Evolutionary conservation across 2,329 filamentous ascomycete genomes (phyloP).

Genomic region (Hypoxylon sp.): DNA sequence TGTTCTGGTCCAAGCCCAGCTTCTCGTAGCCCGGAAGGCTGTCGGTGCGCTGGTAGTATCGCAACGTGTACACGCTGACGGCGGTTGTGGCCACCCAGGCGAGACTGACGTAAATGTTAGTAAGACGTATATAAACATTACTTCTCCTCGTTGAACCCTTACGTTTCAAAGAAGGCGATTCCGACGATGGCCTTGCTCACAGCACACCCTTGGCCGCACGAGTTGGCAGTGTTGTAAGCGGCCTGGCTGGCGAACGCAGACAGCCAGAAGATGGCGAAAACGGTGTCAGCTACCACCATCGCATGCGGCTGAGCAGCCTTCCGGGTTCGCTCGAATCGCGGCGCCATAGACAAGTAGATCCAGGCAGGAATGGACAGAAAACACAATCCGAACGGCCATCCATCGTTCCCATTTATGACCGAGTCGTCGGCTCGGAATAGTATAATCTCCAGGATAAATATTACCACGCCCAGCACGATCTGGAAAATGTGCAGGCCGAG

Average conservation of each 20-base stretch:
- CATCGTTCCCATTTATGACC: slow-evolving; percentile 64
- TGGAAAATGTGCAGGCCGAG: slow-evolving; percentile 65
- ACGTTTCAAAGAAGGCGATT: slow-evolving; percentile 70
- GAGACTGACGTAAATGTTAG: slow-evolving; percentile 53
- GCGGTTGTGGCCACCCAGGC: slow-evolving; percentile 62
- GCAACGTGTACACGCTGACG: slow-evolving; percentile 66
- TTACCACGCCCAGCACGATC: slow-evolving; percentile 61
- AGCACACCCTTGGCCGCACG: slow-evolving; percentile 65
- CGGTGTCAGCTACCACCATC: slow-evolving; percentile 65
- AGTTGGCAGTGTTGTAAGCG: slow-evolving; percentile 65
- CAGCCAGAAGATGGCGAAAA: slow-evolving; percentile 70
- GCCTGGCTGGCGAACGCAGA: slow-evolving; percentile 73
- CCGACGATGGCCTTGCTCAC: slow-evolving; percentile 70
- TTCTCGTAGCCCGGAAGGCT: slow-evolving; percentile 69
- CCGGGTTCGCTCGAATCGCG: slow-evolving; percentile 68
- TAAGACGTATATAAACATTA: not conserved
- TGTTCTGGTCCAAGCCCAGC: slow-evolving; percentile 57
- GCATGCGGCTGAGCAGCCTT: slow-evolving; percentile 69
- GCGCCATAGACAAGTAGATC: slow-evolving; percentile 71
- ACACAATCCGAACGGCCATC: slow-evolving; percentile 72
- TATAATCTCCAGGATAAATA: slow-evolving; percentile 67
- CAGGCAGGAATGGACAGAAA: slow-evolving; percentile 71
- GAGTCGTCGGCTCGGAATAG: slow-evolving; percentile 62
- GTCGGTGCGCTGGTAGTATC: slow-evolving; percentile 70
- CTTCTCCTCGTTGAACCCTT: slow-evolving; percentile 40